Evolutionary conservation across 495 filamentous ascomycete genomes (phyloP).

Genomic region (Jackrogersella multiformis): DNA sequence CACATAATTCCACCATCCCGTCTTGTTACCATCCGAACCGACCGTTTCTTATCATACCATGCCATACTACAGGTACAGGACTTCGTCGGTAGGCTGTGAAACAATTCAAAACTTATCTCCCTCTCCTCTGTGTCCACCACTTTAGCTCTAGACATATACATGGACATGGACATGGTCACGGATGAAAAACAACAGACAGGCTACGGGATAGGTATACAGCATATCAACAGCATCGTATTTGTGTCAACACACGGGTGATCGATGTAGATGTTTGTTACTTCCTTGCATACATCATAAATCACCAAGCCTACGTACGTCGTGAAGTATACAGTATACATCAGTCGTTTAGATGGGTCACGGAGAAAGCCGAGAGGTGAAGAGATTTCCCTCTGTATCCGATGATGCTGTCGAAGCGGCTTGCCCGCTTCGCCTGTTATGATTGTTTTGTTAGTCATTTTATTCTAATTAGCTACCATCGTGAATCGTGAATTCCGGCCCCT

Average conservation of each 20-base stretch:
- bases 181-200: background rate
- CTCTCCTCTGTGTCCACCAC: background rate
- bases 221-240: background rate
- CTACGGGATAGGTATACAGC: background rate
- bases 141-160: background rate
- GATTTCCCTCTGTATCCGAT: constrained; percentile 15
- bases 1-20: too few species aligned
- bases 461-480: background rate
- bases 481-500: background rate
- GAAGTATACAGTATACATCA: constrained; percentile 8
- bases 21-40: too few species aligned
- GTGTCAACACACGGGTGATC: background rate
- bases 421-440: background rate
- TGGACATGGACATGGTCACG: constrained; percentile 1
- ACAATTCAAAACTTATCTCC: constrained; percentile 8
- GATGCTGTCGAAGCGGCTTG: constrained; percentile 16
- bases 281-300: background rate
- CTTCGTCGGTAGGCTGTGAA: constrained; percentile 10
- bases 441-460: background rate
- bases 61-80: too few species aligned
- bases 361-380: background rate
- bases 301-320: constrained; percentile 12
- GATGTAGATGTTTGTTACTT: background rate
- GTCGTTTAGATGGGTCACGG: background rate
- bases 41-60: constrained; percentile 4